Evolutionary conservation across 2,329 filamentous ascomycete genomes (phyloP).

Genomic region (Malbranchea cinnamomea): DNA sequence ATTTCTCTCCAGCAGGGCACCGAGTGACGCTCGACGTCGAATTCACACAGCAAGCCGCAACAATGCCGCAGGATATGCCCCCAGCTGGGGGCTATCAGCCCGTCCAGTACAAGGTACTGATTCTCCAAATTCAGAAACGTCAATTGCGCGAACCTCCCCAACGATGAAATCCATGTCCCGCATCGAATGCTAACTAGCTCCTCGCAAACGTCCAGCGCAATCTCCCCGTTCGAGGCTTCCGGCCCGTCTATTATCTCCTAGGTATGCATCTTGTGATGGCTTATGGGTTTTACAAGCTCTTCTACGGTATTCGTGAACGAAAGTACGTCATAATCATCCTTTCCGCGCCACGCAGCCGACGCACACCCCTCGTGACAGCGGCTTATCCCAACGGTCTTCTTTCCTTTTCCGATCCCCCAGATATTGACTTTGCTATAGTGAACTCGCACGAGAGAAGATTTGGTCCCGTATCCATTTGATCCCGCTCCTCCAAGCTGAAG

Average conservation of each 20-base stretch:
- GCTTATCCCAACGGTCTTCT: neutral
- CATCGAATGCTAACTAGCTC: slow-evolving; percentile 6
- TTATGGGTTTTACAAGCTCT: slow-evolving; percentile 80
- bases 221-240: slow-evolving; percentile 79
- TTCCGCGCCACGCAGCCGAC: too few species aligned
- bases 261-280: slow-evolving; percentile 65
- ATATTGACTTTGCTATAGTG: slow-evolving; percentile 41
- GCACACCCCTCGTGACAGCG: neutral
- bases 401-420: neutral
- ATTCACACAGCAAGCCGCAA: slow-evolving; percentile 25
- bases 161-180: too few species aligned
- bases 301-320: slow-evolving; percentile 72
- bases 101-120: slow-evolving; percentile 93
- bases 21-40: slow-evolving; percentile 13
- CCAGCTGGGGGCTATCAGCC: slow-evolving; percentile 86
- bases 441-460: slow-evolving; percentile 93
- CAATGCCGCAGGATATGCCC: slow-evolving; percentile 96
- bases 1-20: slow-evolving; percentile 12
- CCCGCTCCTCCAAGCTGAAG: slow-evolving; percentile 85
- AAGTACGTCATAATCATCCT: slow-evolving; percentile 51
- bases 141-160: too few species aligned
- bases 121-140: too few species aligned
- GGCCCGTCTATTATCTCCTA: slow-evolving; percentile 62
- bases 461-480: slow-evolving; percentile 94
- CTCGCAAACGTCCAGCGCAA: slow-evolving; percentile 50